phyloP scores from a whole-genome alignment of 2,329 filamentous ascomycete genomes.

The Fusarium nematophilum region DNA sequence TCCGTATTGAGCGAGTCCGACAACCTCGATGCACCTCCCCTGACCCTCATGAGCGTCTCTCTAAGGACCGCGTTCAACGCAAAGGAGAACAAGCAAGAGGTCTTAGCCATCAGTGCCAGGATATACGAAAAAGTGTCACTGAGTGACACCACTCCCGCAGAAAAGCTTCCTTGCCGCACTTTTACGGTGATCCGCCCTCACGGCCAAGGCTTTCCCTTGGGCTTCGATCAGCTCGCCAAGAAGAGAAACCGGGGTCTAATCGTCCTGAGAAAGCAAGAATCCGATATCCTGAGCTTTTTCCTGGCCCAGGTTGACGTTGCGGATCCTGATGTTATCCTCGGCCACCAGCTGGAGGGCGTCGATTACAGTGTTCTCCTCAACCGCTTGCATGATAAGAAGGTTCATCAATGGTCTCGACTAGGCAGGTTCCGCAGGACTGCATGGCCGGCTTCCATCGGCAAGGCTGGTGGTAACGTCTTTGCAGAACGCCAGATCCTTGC shows the following conservation, averaged over 20 bases:
- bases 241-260: constrained; percentile 80
- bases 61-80: constrained; percentile 89
- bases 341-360: constrained; percentile 96
- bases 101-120: constrained; percentile 88
- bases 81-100: constrained; percentile 96
- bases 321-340: constrained; percentile 93
- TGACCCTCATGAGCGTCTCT: constrained; percentile 96
- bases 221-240: constrained; percentile 82
- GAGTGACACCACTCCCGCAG: constrained; percentile 86
- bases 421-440: constrained; percentile 84
- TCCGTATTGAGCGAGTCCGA: constrained; percentile 80
- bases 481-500: constrained; percentile 90
- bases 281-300: constrained; percentile 87
- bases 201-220: constrained; percentile 80
- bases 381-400: constrained; percentile 89
- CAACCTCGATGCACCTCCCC: constrained; percentile 82
- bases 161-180: constrained; percentile 88
- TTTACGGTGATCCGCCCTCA: constrained; percentile 92
- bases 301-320: constrained; percentile 87
- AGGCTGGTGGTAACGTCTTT: constrained; percentile 89
- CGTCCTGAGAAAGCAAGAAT: constrained; percentile 84
- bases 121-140: constrained; percentile 92
- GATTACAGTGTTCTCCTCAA: constrained; percentile 93
- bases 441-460: constrained; percentile 90
- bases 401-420: constrained; percentile 93